A percentile compares a stretch with the other conserved stretches of the same genome.
Conservation (phyloP, 805 yeast species). For the Kazachstania kunashirensis region DNA sequence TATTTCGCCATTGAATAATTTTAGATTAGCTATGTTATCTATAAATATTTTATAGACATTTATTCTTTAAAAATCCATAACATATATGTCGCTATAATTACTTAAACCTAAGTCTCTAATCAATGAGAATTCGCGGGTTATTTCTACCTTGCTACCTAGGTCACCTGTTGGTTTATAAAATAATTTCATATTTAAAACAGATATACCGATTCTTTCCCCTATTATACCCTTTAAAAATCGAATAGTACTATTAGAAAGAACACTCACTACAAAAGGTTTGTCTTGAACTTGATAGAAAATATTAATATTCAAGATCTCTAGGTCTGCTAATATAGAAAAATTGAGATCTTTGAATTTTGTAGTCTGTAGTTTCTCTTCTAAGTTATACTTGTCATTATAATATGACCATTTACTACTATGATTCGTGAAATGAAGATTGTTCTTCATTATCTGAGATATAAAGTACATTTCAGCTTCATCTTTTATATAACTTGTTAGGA, state of each 20-base stretch:
- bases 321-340: not conserved
- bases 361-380: not conserved
- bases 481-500: conserved; percentile 38
- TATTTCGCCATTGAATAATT: conserved; percentile 40
- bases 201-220: conserved; percentile 4
- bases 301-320: conserved; percentile 7
- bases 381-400: conserved; percentile 32
- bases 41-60: not conserved
- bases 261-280: conserved; percentile 1
- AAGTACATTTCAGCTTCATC: conserved; percentile 61
- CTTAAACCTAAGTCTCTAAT: conserved; percentile 1
- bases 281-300: conserved; percentile 5
- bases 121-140: conserved; percentile 1
- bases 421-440: conserved; percentile 21
- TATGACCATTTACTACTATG: conserved; percentile 33
- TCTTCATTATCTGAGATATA: conserved; percentile 37
- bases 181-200: conserved; percentile 8
- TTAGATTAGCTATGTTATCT: not conserved
- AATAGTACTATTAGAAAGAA: conserved; percentile 14
- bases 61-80: not conserved
- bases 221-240: conserved; percentile 20
- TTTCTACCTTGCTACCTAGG: not conserved
- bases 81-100: not conserved
- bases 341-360: not conserved
- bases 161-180: conserved; percentile 5